phyloP scores from a whole-genome alignment of 768 basidiomycete species.

The Hericium erinaceus region DNA sequence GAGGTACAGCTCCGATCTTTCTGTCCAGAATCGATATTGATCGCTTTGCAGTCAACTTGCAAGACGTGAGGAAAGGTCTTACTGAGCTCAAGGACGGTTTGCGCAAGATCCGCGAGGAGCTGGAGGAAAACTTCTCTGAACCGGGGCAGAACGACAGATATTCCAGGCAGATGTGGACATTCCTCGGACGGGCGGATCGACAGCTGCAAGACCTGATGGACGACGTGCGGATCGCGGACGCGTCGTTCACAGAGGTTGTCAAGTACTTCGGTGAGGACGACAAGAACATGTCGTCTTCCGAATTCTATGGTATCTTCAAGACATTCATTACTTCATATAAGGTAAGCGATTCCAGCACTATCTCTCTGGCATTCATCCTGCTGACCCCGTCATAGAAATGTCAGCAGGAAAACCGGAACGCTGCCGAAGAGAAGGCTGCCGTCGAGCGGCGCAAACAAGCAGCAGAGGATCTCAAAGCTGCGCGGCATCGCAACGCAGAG shows the following conservation, averaged over 20 bases:
- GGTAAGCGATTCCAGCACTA: conserved; percentile 30
- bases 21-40: too few relatives aligned
- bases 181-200: conserved; percentile 63
- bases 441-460: conserved; percentile 61
- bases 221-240: conserved; percentile 78
- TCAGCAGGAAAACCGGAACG: conserved; percentile 65
- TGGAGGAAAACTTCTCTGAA: conserved; percentile 72
- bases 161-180: conserved; percentile 87
- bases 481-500: conserved; percentile 40
- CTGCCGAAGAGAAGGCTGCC: conserved; percentile 61
- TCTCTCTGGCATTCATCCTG: neutral
- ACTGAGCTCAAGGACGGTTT: conserved; percentile 66
- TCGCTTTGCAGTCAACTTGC: conserved; percentile 58
- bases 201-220: conserved; percentile 81
- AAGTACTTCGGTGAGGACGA: conserved; percentile 93
- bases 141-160: conserved; percentile 66
- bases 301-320: conserved; percentile 96
- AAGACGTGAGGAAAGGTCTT: conserved; percentile 74
- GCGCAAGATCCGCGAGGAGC: conserved; percentile 70
- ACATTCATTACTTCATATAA: conserved; percentile 92
- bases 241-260: conserved; percentile 76
- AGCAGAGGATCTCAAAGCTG: conserved; percentile 52
- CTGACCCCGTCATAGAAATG: conserved; percentile 57
- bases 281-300: conserved; percentile 73
- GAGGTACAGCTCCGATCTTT: conserved; percentile 45